A percentile compares a stretch with the other conserved stretches of the same genome.
Conservation (phyloP, 805 yeast species). For the Candida methanosorbosa region DNA sequence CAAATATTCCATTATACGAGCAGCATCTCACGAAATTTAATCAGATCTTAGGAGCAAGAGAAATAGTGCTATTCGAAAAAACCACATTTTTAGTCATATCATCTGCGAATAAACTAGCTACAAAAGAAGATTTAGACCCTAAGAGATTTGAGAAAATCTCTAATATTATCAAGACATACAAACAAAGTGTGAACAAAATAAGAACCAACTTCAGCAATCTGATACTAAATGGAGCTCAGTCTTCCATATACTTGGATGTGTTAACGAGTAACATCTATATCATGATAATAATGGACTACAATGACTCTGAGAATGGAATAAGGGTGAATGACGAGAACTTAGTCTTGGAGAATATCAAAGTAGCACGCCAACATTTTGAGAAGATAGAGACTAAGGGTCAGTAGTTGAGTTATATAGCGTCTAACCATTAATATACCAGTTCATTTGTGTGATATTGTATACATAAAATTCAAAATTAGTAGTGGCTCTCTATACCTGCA, state of each 20-base stretch:
- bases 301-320: conserved; percentile 7
- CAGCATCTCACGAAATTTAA: conserved; percentile 67
- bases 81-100: conserved; percentile 85
- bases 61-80: conserved; percentile 84
- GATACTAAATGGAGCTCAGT: conserved; percentile 47
- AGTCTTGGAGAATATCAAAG: conserved; percentile 24
- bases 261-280: conserved; percentile 28
- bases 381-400: conserved; percentile 21
- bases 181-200: conserved; percentile 83
- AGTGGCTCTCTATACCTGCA: too few relatives aligned
- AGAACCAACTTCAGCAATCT: conserved; percentile 77
- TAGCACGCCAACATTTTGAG: conserved; percentile 25
- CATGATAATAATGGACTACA: conserved; percentile 27
- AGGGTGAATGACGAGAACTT: conserved; percentile 24
- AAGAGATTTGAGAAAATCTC: conserved; percentile 91
- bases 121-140: conserved; percentile 46
- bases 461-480: too few relatives aligned
- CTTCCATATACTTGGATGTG: conserved; percentile 26
- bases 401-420: too few relatives aligned
- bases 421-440: too few relatives aligned
- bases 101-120: conserved; percentile 31
- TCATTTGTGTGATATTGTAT: too few relatives aligned
- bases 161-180: conserved; percentile 87
- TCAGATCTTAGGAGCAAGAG: conserved; percentile 71
- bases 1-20: conserved; percentile 79